Base-by-base conservation (phyloP, 257 asterid genomes). In the Solanum sejunctum region DNA sequence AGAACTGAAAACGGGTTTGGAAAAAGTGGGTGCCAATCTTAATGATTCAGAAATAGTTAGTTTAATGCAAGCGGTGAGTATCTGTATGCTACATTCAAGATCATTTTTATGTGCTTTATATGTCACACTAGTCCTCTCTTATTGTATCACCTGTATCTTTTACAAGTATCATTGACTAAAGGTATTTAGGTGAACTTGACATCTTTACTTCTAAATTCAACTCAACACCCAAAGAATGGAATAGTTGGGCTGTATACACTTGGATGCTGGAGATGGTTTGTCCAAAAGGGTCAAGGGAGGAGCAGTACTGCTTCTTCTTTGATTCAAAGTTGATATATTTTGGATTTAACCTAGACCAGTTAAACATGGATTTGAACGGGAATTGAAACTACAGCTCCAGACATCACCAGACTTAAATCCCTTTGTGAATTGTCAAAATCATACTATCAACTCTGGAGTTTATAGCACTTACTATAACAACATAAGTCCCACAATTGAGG, bases 21-120 rank as follows among this genome's bases (percentile, higher is more conserved):
- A 70, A 70, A 70, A 13, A 70, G 79, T 70, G 26, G 79, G 79
- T 39, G 54, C 79, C 28, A 70, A 88, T 75, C 84, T 87, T 12
- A 86, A 87, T 58, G 90, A 90, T 28, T 87, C 91, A 15, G 91
- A 88, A 84, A 87, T 88, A 28, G 70, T 26, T 20, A 39, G 57
- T 78, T 67, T 90, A 73, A 73, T 73, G 81, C 81, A 73, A 47
- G 81, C 58, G 13, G 81, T 70, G 39, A 70, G 54, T 85, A 52
- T 82, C 55, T 54, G 73, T 39, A 20, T 61, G 60, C 23, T 77
- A 49, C 26, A 43, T 86, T 61, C 47, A 45, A 75, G 51, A 32
- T 18, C 70, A 39, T 3, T 57, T 7, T 75, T 61, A 23, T 10
- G 9, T 12, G 3, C 80, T 16, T 69, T 39, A 16, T 69, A 36